These are phyloP conservation scores for Neurospora sp. DNA, from an alignment of 495 filamentous ascomycete species.

Conservation along the genomic window DNA sequence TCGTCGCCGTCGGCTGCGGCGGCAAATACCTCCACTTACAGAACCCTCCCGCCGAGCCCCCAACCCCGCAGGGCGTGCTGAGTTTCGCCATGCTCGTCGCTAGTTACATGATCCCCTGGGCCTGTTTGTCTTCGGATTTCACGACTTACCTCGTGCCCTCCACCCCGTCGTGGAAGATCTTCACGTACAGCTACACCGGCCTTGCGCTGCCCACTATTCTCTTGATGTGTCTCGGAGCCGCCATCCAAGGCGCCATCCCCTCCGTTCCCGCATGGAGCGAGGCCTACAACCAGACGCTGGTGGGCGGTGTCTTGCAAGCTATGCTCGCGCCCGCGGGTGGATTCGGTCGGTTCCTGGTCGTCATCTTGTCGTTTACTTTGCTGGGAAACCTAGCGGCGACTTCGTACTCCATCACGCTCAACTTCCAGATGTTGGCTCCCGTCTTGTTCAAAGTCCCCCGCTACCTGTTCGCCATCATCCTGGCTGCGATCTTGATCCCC, in stretches of 20 bases:
- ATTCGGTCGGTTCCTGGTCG: slow-evolving; percentile 47
- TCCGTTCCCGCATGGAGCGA: slow-evolving; percentile 33
- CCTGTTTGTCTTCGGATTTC: slow-evolving; percentile 36
- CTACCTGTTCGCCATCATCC: slow-evolving; percentile 40
- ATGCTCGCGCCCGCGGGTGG: slow-evolving; percentile 42
- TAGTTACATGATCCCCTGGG: slow-evolving; percentile 38
- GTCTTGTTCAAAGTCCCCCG: slow-evolving; percentile 39
- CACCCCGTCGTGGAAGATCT: slow-evolving; percentile 36
- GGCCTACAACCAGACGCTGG: slow-evolving; percentile 35
- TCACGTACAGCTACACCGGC: slow-evolving; percentile 37
- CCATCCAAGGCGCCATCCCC: slow-evolving; percentile 37
- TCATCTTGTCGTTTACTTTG: slow-evolving; percentile 41
- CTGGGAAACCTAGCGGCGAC: slow-evolving; percentile 43
- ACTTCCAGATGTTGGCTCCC: slow-evolving; percentile 45
- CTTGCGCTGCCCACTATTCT: slow-evolving; percentile 37
- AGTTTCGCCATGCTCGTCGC: slow-evolving; percentile 37
- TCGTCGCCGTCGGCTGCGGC: slow-evolving; percentile 19
- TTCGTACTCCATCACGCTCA: slow-evolving; percentile 43
- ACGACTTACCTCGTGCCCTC: slow-evolving; percentile 39
- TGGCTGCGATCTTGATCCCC: slow-evolving; percentile 42
- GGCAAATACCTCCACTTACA: slow-evolving; percentile 26
- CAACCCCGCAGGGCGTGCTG: slow-evolving; percentile 21
- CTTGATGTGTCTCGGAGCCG: slow-evolving; percentile 45
- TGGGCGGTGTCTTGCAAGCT: slow-evolving; percentile 45
- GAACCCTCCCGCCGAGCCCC: slow-evolving; percentile 14